Base-by-base conservation (phyloP, 306 rosid genomes). In the Carpinus viminea region DNA sequence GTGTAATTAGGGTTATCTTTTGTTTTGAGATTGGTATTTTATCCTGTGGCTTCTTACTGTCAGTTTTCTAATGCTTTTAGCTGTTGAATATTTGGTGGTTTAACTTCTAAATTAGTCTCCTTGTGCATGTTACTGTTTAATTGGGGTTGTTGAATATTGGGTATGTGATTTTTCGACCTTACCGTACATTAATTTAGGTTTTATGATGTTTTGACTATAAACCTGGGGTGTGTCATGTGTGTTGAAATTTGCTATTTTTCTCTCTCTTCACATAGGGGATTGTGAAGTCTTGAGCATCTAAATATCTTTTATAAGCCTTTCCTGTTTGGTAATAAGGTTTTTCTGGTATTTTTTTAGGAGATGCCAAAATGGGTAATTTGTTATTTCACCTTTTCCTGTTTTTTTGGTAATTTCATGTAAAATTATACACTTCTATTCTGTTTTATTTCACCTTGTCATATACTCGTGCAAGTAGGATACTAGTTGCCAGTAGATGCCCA, bases 1-100 rank as follows among this genome's bases (percentile, higher is more conserved):
- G 28, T 55, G 70, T 41, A 13, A 55, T 78, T 76, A 17, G 17
- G 71, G 74, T 36, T 75, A 79, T 17, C 69, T 52, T 46, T 12
- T 78, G 53, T 18, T 59, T 78, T 17, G 36, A 50, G 55, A 1
- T 5, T 59, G 52, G 16, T 47, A 48, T 12, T 38, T 57, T 46
- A 11, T 38, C n/a, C 45, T 31, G 24, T 61, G n/a, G 17, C 34
- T 7, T 7, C 7, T 15, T 52, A 54, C 7, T 6, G 17, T 13
- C 46, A 2, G 62, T 62, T 78, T 18, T 72, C 26, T 53, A 13
- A 9, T 65, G 74, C 15, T 71, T 78, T 72, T 50, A 16, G 57
- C 20, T 1, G 57, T 57, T 57, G 64, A 57, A 21, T 21, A 57
- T 57, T 57, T 24, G 68, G 41, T 26, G 28, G 7, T 12, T 61